Evolutionary conservation across 2,329 filamentous ascomycete species (phyloP), one percentile per base, ranked within the genome.

Genomic region (Pseudomassariella vexata): DNA sequence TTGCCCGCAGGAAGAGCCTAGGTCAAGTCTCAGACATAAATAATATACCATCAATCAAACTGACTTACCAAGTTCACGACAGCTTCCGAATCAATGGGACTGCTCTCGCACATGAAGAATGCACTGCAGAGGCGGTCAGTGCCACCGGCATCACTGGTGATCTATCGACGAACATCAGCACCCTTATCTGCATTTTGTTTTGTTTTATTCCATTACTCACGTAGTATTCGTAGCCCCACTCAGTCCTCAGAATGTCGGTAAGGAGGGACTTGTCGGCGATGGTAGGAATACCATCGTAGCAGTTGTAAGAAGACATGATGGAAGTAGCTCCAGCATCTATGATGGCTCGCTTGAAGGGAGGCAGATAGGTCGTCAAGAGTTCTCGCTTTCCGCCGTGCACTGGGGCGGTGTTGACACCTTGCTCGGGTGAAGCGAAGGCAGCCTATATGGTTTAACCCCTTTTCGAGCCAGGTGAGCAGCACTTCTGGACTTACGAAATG

Each of bases 261-360:
- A 86, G 63, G 4, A 79, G 63, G 37, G 80, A 74, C 32, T 73
- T 65, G 49, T 85, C 74, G 2, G 82, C 71, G 30, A 85, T 73
- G 0, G 75, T 68, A 1, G 83, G 80, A 10, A 84, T 63, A 2
- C 82, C 83, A 41, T 88, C 83, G 41, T 86, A 85, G 32, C 78
- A 77, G 47, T 84, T 76, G 48, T 88, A 88, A 0, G 82, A 74
- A 19, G 78, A 76, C 84, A 88, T 88, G 44, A 86, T 73, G 24
- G 72, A 70, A 48, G 68, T 79, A 3, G 79, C 82, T 9, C 72
- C 78, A 8, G 62, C 79, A 46, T 85, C 82, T 20, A 85, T 73
- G 38, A 87, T 85, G 9, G 81, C 71, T 11, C 78, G 68, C 52
- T 82, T 82, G 56, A 83, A 85, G 0, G 75, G 48, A 3, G 73